Base-by-base conservation (phyloP, 1,284 basidiomycete genomes). In the Uromyces viciae-fabae region DNA sequence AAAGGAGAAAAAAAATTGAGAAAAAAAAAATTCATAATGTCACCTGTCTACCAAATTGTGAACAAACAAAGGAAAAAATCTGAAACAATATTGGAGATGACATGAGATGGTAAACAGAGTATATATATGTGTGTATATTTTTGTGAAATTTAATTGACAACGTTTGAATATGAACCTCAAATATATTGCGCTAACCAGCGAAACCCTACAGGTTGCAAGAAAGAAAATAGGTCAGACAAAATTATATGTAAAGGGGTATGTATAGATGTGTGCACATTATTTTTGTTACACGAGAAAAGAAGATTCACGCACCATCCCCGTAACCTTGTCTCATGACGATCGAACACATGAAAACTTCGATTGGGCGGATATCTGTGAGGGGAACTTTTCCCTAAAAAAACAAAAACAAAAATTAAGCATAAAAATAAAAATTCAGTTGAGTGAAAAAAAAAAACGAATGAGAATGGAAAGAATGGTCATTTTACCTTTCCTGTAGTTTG, bases 341-440 rank as follows among this genome's bases (percentile, higher is more conserved):
- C 22, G 97, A 99, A 89, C 95, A 98, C 97, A 99, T 99, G 91
- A 98, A 99, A 85, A 99, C 91, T 87, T 99, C 97, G 87, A 99
- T 98, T 43, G 97, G 96, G 83, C 97, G 91, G 84, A 99, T 98
- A 87, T 98, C 96, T 85, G 90, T 93, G 84, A 99, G 91, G 82
- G 95, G 95, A 56, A 98, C 93, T 87, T 98, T 98, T 87, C 97
- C 97, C 94, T 96, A 31, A 8, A 22, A 22, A 14, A 38, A 71
- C 14, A 3, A 71, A 71, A n/a, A 66, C 33, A 52, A 8, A 66
- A 40, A 22, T 7, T 60, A 76, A 17, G n/a, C 43, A 14, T 80
- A 8, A 36, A 3, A 22, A 17, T n/a, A n/a, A 36, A 14, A n/a
- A 38, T 60, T 1, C n/a, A n/a, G 19, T 38, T 40, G 33, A 52